phyloP scores from a whole-genome alignment of 495 filamentous ascomycete species.

The Cenococcum geophilum region DNA sequence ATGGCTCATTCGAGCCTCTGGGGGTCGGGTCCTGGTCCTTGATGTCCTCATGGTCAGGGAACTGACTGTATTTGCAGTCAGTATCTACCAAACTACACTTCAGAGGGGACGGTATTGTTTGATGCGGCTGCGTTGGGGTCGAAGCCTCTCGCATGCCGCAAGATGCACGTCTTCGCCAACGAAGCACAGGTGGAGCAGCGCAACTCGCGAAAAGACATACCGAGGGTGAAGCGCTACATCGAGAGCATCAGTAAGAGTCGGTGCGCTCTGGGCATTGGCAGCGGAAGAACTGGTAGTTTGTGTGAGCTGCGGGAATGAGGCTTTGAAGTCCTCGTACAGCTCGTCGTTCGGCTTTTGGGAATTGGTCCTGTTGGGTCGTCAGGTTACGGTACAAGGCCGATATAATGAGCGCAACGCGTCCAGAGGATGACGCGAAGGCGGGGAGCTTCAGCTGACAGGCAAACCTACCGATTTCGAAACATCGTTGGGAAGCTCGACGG shows the following conservation, averaged over 20 bases:
- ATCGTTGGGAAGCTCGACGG: constrained; percentile 31
- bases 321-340: constrained; percentile 76
- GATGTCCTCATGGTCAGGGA: constrained; percentile 49
- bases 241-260: constrained; percentile 37
- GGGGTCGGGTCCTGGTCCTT: constrained; percentile 79
- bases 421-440: background rate
- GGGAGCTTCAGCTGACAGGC: background rate
- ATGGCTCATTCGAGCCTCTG: constrained; percentile 64
- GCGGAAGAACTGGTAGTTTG: constrained; percentile 33
- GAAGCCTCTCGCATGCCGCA: background rate
- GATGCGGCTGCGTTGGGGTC: background rate
- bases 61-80: constrained; percentile 36
- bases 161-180: background rate
- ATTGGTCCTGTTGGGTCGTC: constrained; percentile 55
- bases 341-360: constrained; percentile 83
- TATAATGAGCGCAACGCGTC: constrained; percentile 10
- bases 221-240: constrained; percentile 35
- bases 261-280: constrained; percentile 17
- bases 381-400: constrained; percentile 10
- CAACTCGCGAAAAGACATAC: constrained; percentile 27
- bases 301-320: constrained; percentile 65
- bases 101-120: background rate
- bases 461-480: constrained; percentile 41
- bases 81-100: background rate
- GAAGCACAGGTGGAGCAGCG: background rate